Conservation (phyloP, 2,329 filamentous ascomycete genomes). For the Calonectria leucothoes region DNA sequence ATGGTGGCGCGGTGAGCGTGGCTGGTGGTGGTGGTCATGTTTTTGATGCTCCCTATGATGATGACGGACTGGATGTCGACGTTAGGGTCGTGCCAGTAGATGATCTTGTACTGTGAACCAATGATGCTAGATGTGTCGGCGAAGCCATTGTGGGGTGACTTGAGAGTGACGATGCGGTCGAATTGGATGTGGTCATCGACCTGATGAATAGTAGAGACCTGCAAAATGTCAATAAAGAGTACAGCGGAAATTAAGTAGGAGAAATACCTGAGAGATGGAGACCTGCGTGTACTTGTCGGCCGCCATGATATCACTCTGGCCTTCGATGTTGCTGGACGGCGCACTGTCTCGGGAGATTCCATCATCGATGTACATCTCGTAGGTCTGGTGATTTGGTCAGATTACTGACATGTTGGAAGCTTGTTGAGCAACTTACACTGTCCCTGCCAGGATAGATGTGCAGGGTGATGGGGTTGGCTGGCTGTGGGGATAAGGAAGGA, state of each 20-base stretch:
- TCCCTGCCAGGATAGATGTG: slow-evolving; percentile 9
- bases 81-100: neutral
- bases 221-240: neutral
- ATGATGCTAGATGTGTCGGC: neutral
- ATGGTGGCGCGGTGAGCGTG: neutral
- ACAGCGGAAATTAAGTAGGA: no score
- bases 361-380: slow-evolving; percentile 18
- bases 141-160: neutral
- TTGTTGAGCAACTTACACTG: neutral
- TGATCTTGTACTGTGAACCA: neutral
- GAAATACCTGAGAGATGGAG: neutral
- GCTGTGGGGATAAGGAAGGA: neutral
- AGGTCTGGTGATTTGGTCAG: neutral
- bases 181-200: neutral
- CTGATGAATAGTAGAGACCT: neutral
- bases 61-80: neutral
- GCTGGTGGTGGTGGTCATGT: neutral
- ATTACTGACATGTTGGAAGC: fast-evolving
- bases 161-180: neutral
- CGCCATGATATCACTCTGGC: neutral
- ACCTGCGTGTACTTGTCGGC: neutral
- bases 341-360: slow-evolving; percentile 12
- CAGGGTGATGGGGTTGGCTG: slow-evolving; percentile 5
- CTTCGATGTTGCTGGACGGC: neutral
- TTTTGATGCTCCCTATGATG: neutral